Conservation (phyloP, 2,329 filamentous ascomycete species). For the Ophiosphaerella herpotricha region DNA sequence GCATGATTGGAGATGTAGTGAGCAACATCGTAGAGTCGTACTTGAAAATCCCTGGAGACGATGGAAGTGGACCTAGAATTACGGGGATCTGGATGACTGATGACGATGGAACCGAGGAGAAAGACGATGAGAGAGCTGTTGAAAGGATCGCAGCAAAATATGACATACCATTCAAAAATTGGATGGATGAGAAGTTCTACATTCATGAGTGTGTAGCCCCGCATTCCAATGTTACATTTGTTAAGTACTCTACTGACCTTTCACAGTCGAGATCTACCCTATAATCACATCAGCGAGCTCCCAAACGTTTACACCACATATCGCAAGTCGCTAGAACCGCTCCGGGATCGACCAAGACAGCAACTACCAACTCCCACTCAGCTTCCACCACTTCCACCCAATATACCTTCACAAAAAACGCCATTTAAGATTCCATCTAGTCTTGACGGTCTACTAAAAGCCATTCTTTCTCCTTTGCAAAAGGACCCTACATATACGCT, state of each 20-base stretch:
- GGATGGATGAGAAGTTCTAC: conserved; percentile 77
- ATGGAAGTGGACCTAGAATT: conserved; percentile 51
- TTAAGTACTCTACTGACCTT: conserved; percentile 7
- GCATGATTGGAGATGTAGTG: conserved; percentile 64
- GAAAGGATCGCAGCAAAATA: conserved; percentile 57
- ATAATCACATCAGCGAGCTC: conserved; percentile 62
- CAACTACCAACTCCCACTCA: conserved; percentile 59
- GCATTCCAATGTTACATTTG: neutral
- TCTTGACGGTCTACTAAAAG: conserved; percentile 58
- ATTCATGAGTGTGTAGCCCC: conserved; percentile 70
- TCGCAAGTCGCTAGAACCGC: conserved; percentile 72
- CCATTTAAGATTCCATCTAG: conserved; percentile 68
- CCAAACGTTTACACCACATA: conserved; percentile 78
- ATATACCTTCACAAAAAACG: conserved; percentile 61
- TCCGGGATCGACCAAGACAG: conserved; percentile 66
- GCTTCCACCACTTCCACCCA: conserved; percentile 63
- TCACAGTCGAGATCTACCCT: conserved; percentile 67
- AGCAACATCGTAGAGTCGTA: conserved; percentile 59
- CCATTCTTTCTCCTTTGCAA: conserved; percentile 63
- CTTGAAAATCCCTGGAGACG: conserved; percentile 13
- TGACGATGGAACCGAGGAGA: conserved; percentile 73
- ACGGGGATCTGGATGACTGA: conserved; percentile 74
- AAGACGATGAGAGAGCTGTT: conserved; percentile 64
- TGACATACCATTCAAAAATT: conserved; percentile 65
- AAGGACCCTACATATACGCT: conserved; percentile 52